Base-by-base conservation (phyloP, 345 rosid species). In the Rhizophora mangle region DNA sequence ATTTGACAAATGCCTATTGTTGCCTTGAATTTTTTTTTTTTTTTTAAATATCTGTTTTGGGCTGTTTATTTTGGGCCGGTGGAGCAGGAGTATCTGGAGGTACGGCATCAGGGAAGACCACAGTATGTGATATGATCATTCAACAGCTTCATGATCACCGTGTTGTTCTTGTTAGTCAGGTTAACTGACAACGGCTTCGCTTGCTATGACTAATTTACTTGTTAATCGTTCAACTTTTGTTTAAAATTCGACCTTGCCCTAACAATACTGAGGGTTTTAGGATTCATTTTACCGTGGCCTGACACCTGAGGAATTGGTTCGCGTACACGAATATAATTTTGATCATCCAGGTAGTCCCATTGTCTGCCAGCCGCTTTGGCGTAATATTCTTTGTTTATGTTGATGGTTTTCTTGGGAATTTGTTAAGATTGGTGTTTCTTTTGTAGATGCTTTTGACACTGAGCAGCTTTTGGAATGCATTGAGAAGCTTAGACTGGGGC, bases 141-240 rank as follows among this genome's bases (percentile, higher is more conserved):
- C 98, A 96, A 68, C 94, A 90, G 75, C 98, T 96, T 75, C 99
- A 90, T 65, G 99, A 96, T 85, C 99, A 96, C 76, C 97, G 99
- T 3, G 89, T 92, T 60, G 99, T 96, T 69, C 87, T 90, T 47
- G 89, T 96, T 66, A 96, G 83, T 79, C 99, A 96, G 99, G 98
- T 95, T 69, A 8, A 24, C 18, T 24, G 22, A 56, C 60, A 8
- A 9, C 24, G 60, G 16, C 60, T 22, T 56, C 16, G 22, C 13
- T 24, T 24, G 16, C 30, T 56, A 21, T 56, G 22, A 4, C 30
- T 56, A 56, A 22, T 27, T 56, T 56, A 43, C 47, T 10, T 39
- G 16, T 39, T 10, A 39, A 39, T 39, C 47, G 4, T 39, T 39
- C 11, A 10, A 10, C 47, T 39, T 39, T 39, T 2, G 16, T 39